phyloP scores from a whole-genome alignment of 1,139 yeast species.

The Nematodospora anomalae region DNA sequence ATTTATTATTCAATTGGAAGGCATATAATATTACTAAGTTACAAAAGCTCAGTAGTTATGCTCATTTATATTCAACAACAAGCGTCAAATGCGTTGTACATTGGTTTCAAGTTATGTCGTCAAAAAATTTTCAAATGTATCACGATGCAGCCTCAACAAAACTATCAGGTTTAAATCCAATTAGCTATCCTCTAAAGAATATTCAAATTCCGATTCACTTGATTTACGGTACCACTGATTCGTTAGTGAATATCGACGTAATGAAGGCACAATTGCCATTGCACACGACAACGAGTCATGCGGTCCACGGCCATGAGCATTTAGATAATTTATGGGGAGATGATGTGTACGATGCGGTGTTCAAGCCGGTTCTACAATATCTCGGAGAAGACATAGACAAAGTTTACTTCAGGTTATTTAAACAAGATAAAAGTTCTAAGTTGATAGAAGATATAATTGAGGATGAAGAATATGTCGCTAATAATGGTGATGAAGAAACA shows the following conservation, averaged over 20 bases:
- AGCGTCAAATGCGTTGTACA: slow-evolving; percentile 91
- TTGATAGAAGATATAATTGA: slow-evolving; percentile 15
- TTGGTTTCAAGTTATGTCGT: slow-evolving; percentile 90
- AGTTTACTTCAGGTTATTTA: slow-evolving; percentile 12
- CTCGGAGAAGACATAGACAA: slow-evolving; percentile 25
- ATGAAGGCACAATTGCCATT: slow-evolving; percentile 59
- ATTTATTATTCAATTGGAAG: slow-evolving; percentile 74
- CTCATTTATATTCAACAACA: slow-evolving; percentile 86
- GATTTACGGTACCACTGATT: slow-evolving; percentile 78
- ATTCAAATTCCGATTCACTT: slow-evolving; percentile 70
- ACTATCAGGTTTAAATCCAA: slow-evolving; percentile 41
- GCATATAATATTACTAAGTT: slow-evolving; percentile 64
- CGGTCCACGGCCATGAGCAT: slow-evolving; percentile 74
- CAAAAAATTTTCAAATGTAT: slow-evolving; percentile 85
- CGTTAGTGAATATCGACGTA: slow-evolving; percentile 79
- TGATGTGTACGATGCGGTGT: slow-evolving; percentile 50
- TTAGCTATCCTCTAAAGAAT: slow-evolving; percentile 50
- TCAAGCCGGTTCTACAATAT: slow-evolving; percentile 48
- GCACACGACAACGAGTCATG: slow-evolving; percentile 35
- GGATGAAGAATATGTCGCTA: slow-evolving; percentile 5
- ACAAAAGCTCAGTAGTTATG: slow-evolving; percentile 76
- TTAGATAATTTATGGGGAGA: slow-evolving; percentile 88
- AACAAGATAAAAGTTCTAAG: slow-evolving; percentile 6
- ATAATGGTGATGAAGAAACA: slow-evolving; percentile 6
- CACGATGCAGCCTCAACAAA: slow-evolving; percentile 48